Percentiles rank a stretch among this genome's conserved stretches.
phyloP scores from a whole-genome alignment of 2,329 filamentous ascomycete species.

The Diplodia corticola region DNA sequence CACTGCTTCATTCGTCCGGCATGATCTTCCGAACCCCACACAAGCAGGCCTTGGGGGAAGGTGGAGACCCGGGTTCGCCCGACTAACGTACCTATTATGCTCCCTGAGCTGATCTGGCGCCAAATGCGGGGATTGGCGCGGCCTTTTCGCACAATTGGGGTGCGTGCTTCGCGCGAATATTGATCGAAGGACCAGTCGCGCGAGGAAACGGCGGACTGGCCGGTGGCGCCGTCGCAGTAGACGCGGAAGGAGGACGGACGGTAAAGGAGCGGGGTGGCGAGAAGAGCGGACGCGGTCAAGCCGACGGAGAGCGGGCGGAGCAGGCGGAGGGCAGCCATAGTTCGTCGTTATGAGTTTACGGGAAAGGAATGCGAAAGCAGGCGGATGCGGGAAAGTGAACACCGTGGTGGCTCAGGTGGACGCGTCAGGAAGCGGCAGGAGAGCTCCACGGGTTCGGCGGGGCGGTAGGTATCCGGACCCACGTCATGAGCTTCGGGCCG shows the following conservation, averaged over 20 bases:
- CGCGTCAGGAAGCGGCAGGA: background rate
- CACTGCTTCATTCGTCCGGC: slow-evolving; percentile 4
- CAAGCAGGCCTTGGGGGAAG: too few species aligned
- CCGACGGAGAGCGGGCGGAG: slow-evolving; percentile 42
- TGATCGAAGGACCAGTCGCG: slow-evolving; percentile 43
- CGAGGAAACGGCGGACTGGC: slow-evolving; percentile 30
- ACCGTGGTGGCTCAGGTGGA: background rate
- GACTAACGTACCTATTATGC: slow-evolving; percentile 43
- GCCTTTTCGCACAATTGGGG: slow-evolving; percentile 42
- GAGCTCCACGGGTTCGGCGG: background rate
- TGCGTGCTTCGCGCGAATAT: slow-evolving; percentile 42
- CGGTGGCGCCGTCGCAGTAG: slow-evolving; percentile 34
- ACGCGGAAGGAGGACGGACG: slow-evolving; percentile 30
- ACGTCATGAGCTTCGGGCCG: slow-evolving; percentile 11
- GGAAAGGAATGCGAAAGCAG: background rate
- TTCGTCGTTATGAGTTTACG: background rate
- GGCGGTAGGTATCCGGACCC: too few species aligned
- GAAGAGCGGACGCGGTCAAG: slow-evolving; percentile 33
- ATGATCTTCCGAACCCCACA: background rate
- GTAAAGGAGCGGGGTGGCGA: slow-evolving; percentile 36
- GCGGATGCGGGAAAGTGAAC: background rate
- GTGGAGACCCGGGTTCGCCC: background rate
- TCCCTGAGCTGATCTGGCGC: slow-evolving; percentile 49
- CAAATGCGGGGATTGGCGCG: slow-evolving; percentile 44
- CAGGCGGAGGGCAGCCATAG: slow-evolving; percentile 44